Evolutionary conservation across 2,329 filamentous ascomycete species (phyloP), one percentile per base, ranked within the genome.

Genomic region (Penicillium sp.): DNA sequence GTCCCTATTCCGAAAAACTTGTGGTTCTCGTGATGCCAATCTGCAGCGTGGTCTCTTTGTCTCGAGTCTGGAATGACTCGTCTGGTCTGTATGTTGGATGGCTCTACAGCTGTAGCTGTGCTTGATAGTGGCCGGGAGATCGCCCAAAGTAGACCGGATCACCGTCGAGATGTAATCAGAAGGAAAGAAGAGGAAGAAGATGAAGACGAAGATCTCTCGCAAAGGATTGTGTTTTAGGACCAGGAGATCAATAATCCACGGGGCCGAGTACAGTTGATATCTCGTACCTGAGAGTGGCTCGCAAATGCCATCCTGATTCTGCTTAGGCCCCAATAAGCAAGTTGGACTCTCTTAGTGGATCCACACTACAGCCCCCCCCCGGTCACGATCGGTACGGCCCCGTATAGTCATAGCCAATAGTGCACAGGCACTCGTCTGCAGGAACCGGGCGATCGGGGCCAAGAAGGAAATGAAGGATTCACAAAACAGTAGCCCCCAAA

Each of bases 251-350:
- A n/a, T 20, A 10, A 47, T 28, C 31, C 8, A 35, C 20, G 47
- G 31, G 47, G 31, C 28, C 47, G 31, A 49, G n/a, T 35, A 31
- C 25, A 31, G 25, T 7, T 47, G 43, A 47, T 47, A 28, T 47
- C 12, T 47, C 12, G 42, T 45, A 15, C 5, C 22, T 28, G 17
- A 20, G 31, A 31, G 6, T 28, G 14, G 4, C 41, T 25, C 42
- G 42, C 10, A 7, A 25, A 45, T 15, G 20, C 5, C 14, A 7
- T 34, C 31, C 31, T 12, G 8, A 14, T 35, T 22, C 31, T 49
- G 49, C 42, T 47, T 22, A 35, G 51, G 20, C 55, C 51, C 56
- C 20, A 59, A 56, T 50, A 49, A 59, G 59, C 48, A 28, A 61
- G 51, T 42, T 55, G 45, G 31, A 28, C 25, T 43, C 35, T 28